These are phyloP conservation scores for Cymodocea nodosa DNA, from an alignment of 116 monocot species.

Conservation along the genomic window DNA sequence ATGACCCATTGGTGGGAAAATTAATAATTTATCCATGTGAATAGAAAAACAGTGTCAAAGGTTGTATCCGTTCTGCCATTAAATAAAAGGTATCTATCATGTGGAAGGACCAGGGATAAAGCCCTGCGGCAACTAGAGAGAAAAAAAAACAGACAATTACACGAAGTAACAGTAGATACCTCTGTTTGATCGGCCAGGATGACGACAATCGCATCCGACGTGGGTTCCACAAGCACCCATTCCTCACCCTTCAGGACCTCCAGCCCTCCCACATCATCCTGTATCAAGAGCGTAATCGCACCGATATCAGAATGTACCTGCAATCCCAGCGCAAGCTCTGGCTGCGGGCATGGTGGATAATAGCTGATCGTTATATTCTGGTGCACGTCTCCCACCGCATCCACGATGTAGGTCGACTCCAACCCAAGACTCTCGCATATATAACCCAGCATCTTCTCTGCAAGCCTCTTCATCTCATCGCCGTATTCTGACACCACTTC, in stretches of 20 bases:
- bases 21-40: too few species aligned
- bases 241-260: constrained; percentile 72
- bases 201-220: constrained; percentile 59
- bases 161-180: constrained; percentile 22
- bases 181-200: constrained; percentile 87
- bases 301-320: constrained; percentile 98
- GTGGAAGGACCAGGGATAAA: too few species aligned
- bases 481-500: constrained; percentile 63
- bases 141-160: background rate
- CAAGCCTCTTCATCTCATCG: constrained; percentile 62
- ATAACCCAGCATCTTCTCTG: constrained; percentile 49
- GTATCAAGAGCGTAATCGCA: constrained; percentile 73
- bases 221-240: constrained; percentile 55
- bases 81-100: too few species aligned
- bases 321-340: constrained; percentile 91
- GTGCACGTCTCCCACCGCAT: constrained; percentile 70
- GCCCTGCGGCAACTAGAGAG: too few species aligned
- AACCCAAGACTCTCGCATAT: constrained; percentile 59
- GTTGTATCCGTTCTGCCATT: too few species aligned
- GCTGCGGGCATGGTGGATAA: constrained; percentile 89
- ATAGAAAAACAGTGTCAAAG: too few species aligned
- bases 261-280: constrained; percentile 95
- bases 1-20: too few species aligned
- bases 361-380: constrained; percentile 93
- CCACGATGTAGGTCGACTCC: constrained; percentile 48